Conservation (phyloP, 768 basidiomycete species). For the Lactifluus subvellereus region DNA sequence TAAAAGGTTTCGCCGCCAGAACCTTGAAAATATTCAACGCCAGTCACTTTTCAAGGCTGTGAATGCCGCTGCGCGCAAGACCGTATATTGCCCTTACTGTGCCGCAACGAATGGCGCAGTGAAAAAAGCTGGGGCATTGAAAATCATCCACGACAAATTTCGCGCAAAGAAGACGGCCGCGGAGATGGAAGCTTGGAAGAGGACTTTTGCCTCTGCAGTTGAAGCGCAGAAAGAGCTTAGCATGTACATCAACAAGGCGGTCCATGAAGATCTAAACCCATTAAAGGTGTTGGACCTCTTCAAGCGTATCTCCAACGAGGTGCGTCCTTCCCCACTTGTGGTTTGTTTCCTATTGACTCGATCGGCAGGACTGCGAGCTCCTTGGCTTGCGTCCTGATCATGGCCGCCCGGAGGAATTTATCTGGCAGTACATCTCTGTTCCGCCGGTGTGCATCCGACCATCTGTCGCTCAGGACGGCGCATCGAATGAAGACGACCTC, state of each 20-base stretch:
- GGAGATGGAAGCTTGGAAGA: slow-evolving; percentile 84
- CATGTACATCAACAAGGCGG: slow-evolving; percentile 78
- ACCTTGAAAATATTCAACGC: slow-evolving; percentile 89
- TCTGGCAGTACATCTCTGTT: slow-evolving; percentile 99
- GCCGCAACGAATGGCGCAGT: slow-evolving; percentile 90
- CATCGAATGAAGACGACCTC: slow-evolving; percentile 97
- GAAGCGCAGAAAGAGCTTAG: slow-evolving; percentile 84
- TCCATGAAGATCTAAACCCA: slow-evolving; percentile 91
- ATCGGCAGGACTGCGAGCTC: slow-evolving; percentile 81
- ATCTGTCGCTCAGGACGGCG: slow-evolving; percentile 95
- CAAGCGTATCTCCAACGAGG: slow-evolving; percentile 87
- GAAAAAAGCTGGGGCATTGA: slow-evolving; percentile 91
- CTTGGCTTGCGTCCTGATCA: slow-evolving; percentile 83
- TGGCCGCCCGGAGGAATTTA: slow-evolving; percentile 92
- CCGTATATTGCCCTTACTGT: slow-evolving; percentile 89
- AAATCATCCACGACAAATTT: slow-evolving; percentile 97
- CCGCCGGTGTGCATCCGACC: slow-evolving; percentile 97
- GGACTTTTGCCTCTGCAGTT: slow-evolving; percentile 73
- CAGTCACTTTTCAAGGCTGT: slow-evolving; percentile 79
- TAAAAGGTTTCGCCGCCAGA: slow-evolving; percentile 83
- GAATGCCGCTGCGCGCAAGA: slow-evolving; percentile 81
- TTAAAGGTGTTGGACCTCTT: slow-evolving; percentile 91
- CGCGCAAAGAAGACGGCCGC: slow-evolving; percentile 88
- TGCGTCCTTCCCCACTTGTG: slow-evolving; percentile 30
- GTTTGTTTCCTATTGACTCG: neutral